phyloP scores from a whole-genome alignment of 345 rosid genomes.

The Nephelium lappaceum region DNA sequence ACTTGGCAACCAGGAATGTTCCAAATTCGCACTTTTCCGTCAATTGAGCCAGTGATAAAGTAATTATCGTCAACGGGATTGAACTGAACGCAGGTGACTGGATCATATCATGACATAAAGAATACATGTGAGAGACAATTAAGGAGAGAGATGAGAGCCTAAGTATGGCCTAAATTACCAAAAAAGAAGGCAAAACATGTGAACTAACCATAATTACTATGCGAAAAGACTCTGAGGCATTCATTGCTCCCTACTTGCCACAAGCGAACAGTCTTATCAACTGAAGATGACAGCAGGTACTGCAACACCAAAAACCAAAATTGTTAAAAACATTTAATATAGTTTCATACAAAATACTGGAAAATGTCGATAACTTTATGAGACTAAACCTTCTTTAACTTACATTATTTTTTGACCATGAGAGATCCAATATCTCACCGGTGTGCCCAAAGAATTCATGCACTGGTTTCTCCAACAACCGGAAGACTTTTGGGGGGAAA shows the following conservation, averaged over 20 bases:
- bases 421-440: slow-evolving; percentile 69
- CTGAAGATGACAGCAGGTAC: slow-evolving; percentile 78
- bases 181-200: slow-evolving; percentile 1
- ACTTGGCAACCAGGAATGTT: slow-evolving; percentile 61
- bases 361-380: not conserved
- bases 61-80: slow-evolving; percentile 72
- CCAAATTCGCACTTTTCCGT: slow-evolving; percentile 91
- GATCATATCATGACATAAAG: slow-evolving; percentile 20
- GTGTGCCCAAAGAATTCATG: slow-evolving; percentile 71
- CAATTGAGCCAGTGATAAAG: slow-evolving; percentile 88
- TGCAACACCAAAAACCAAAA: slow-evolving; percentile 43
- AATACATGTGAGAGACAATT: slow-evolving; percentile 5
- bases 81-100: slow-evolving; percentile 87
- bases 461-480: slow-evolving; percentile 69
- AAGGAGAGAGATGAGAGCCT: not conserved
- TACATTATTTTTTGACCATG: slow-evolving; percentile 84
- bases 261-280: slow-evolving; percentile 75
- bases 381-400: slow-evolving; percentile 30
- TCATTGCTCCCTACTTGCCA: slow-evolving; percentile 68
- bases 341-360: not conserved
- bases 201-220: slow-evolving; percentile 72
- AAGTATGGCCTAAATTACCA: slow-evolving; percentile 10
- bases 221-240: slow-evolving; percentile 65
- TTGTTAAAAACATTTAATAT: not conserved
- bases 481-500: slow-evolving; percentile 78